These are phyloP conservation scores for Coemansia brasiliensis DNA, from an alignment of 192 early-diverging fungal genomes.

Conservation along the genomic window DNA sequence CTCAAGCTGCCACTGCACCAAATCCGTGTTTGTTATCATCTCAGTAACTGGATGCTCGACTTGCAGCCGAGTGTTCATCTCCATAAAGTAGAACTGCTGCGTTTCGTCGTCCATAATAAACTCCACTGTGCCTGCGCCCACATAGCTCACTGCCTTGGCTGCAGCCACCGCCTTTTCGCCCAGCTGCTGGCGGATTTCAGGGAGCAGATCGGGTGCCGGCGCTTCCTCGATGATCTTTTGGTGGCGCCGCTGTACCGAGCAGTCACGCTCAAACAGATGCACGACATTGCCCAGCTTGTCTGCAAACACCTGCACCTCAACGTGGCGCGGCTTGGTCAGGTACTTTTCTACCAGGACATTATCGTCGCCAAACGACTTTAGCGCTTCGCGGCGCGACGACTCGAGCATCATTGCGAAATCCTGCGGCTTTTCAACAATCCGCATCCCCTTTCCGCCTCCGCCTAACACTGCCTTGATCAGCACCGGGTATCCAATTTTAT, in stretches of 20 bases:
- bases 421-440: slow-evolving; percentile 73
- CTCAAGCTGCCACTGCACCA: slow-evolving; percentile 94
- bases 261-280: slow-evolving; percentile 95
- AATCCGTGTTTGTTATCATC: slow-evolving; percentile 90
- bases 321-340: slow-evolving; percentile 81
- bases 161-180: slow-evolving; percentile 90
- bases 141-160: slow-evolving; percentile 90
- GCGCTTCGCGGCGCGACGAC: slow-evolving; percentile 79
- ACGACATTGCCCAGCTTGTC: slow-evolving; percentile 85
- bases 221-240: slow-evolving; percentile 98
- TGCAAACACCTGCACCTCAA: slow-evolving; percentile 96
- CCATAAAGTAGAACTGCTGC: slow-evolving; percentile 94
- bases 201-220: slow-evolving; percentile 79
- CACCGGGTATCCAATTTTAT: slow-evolving; percentile 89
- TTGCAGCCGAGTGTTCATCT: slow-evolving; percentile 93
- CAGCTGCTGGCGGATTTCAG: slow-evolving; percentile 68
- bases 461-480: slow-evolving; percentile 97
- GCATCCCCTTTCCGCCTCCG: slow-evolving; percentile 97
- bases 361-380: slow-evolving; percentile 89
- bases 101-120: slow-evolving; percentile 91
- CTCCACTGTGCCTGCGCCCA: slow-evolving; percentile 95
- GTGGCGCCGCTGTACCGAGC: slow-evolving; percentile 90
- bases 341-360: slow-evolving; percentile 92
- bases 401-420: slow-evolving; percentile 89
- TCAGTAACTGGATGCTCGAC: slow-evolving; percentile 98